Percentiles rank a stretch among this genome's conserved stretches.
These are phyloP conservation scores for Collybia nuda DNA, from an alignment of 768 basidiomycete species.

Conservation along the genomic window DNA sequence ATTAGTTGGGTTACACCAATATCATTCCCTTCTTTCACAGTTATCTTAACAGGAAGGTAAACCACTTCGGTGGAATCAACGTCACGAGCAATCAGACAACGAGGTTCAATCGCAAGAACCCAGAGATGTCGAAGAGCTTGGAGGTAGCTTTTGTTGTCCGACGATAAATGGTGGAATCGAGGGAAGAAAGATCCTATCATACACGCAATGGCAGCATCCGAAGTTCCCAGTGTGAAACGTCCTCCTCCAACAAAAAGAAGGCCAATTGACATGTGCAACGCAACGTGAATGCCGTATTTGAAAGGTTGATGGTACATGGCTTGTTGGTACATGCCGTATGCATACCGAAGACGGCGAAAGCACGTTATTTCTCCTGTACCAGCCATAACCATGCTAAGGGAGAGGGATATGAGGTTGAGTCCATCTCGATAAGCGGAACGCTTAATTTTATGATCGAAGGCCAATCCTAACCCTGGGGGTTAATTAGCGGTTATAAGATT, in stretches of 20 bases:
- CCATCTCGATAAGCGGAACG: constrained; percentile 86
- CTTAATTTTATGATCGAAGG: constrained; percentile 87
- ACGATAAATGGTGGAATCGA: constrained; percentile 72
- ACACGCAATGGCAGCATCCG: constrained; percentile 87
- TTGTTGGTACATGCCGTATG: constrained; percentile 82
- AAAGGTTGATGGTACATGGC: constrained; percentile 60
- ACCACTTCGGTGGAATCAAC: constrained; percentile 90
- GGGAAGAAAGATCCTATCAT: constrained; percentile 93
- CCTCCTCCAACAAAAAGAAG: constrained; percentile 93
- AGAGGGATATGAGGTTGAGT: constrained; percentile 81
- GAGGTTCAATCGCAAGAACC: constrained; percentile 93
- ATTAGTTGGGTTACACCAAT: constrained; percentile 76
- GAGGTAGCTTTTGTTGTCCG: constrained; percentile 87
- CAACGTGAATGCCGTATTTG: constrained; percentile 88
- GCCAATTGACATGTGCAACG: constrained; percentile 88
- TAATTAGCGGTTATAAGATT: constrained; percentile 3
- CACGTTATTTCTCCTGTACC: constrained; percentile 95
- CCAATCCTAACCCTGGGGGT: constrained; percentile 47
- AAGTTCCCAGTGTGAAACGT: constrained; percentile 87
- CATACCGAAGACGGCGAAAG: constrained; percentile 81
- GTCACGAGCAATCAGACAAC: constrained; percentile 89
- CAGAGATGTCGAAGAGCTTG: constrained; percentile 95
- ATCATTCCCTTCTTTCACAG: constrained; percentile 63
- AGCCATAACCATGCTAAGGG: constrained; percentile 93
- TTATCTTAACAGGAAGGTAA: constrained; percentile 90